Evolutionary conservation across 495 filamentous ascomycete species (phyloP), one percentile per base, ranked within the genome.

Genomic region (Penicillium paxilli): DNA sequence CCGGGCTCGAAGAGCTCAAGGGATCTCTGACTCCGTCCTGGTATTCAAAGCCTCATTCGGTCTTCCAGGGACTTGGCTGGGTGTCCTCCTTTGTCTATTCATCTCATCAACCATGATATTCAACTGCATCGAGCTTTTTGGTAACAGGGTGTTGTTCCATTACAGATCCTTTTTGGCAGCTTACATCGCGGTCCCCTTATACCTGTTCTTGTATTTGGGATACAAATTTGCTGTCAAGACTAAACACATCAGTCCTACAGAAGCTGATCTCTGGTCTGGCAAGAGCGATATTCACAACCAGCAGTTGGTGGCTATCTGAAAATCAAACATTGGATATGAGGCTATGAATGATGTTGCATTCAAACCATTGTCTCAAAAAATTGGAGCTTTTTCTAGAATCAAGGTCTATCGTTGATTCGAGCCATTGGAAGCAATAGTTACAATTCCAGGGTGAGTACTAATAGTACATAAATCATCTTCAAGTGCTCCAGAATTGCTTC

Each of bases 171-270:
- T 92, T 63, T 72, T 94, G 60, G 90, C 88, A 0, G 85, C 84
- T 3, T 92, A 91, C 60, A 77, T 90, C 4, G 87, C 87, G 20
- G 87, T 95, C 52, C 86, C 87, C 4, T 62, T 92, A n/a, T 93
- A 89, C 60, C 54, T 93, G 0, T 67, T 78, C 33, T 74, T 90
- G 66, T 82, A 90, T 62, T 61, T 84, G 26, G 87, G 88, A 3
- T 85, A 90, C 63, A 91, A 91, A 67, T 25, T 83, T 35, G 50
- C 68, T 38, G 77, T 70, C 44, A 80, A 75, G 58, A 79, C 68
- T 35, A 74, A 78, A 47, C 70, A 72, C 22, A 71, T 86, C 10
- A 66, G 65, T 26, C 79, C 88, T 4, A 62, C 74, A 48, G 67
- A 79, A 28, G 86, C 77, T 16, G 87, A 90, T 73, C 69, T 90